Evolutionary conservation across 768 basidiomycete genomes (phyloP), one percentile per base, ranked within the genome.

Genomic region (Pulveroboletus sp.): DNA sequence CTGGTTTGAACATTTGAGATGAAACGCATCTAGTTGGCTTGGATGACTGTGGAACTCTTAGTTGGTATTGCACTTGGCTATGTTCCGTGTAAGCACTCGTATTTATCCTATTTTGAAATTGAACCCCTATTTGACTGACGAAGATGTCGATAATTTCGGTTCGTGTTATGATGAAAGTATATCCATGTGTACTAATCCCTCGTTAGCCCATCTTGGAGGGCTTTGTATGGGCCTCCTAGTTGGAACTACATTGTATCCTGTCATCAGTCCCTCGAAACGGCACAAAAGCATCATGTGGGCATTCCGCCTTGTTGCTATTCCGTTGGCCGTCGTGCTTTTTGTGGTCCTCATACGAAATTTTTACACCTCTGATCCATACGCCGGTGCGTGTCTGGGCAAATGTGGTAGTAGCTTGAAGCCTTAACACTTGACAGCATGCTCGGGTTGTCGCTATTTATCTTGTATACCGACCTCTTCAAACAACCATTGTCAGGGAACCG

Each of bases 121-220:
- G 43, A 49, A 38, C 26, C 17, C 28, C 10, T 5, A 17, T 30
- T 39, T 67, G 48, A 70, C 42, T 24, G 43, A 43, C 57, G 46
- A 57, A 80, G 89, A 83, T 52, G 83, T 96, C 12, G 95, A 97
- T 62, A 97, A 97, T 63, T 93, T 98, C 53, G 87, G 82, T 85
- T 59, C 39, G 76, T 68, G 52, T 36, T 31, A 39, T 39, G 32
- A 6, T 42, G 18, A 33, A 42, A 28, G 26, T 35, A 12, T 24
- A 24, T 30, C 10, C 14, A 9, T 8, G 8, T 14, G 9, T 30
- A 11, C 40, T 50, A n/a, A 58, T 44, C 8, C n/a, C 44, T 39
- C 27, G n/a, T 12, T 37, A 87, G 86, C 88, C 5, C 93, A 96
- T 69, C 76, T 95, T 8, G 93, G 94, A 41, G 90, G 90, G 11